A percentile compares a stretch with the other conserved stretches of the same genome.
phyloP scores from a whole-genome alignment of 306 rosid genomes.

The Acacia melanoxylon region DNA sequence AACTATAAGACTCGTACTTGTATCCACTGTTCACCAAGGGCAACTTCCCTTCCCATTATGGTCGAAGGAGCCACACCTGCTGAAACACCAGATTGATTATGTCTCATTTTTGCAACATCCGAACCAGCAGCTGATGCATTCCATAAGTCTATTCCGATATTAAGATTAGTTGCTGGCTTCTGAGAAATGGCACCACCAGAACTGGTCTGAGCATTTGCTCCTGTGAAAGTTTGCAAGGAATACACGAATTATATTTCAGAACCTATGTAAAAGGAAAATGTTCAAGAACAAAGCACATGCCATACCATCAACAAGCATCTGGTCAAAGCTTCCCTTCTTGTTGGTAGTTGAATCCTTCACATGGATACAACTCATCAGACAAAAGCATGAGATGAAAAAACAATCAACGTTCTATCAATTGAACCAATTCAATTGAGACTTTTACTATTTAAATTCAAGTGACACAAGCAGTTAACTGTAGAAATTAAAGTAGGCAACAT shows the following conservation, averaged over 20 bases:
- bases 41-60: slow-evolving; percentile 52
- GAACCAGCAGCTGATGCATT: slow-evolving; percentile 60
- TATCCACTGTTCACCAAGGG: slow-evolving; percentile 75
- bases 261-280: slow-evolving; percentile 8
- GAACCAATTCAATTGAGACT: slow-evolving; percentile 20
- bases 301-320: slow-evolving; percentile 95
- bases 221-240: slow-evolving; percentile 44
- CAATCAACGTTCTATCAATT: background rate
- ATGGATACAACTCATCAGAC: slow-evolving; percentile 24
- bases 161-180: slow-evolving; percentile 81
- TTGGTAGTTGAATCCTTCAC: slow-evolving; percentile 64
- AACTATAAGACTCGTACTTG: slow-evolving; percentile 51
- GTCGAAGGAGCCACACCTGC: slow-evolving; percentile 46
- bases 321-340: slow-evolving; percentile 90
- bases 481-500: background rate
- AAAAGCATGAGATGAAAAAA: background rate
- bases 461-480: background rate
- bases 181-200: slow-evolving; percentile 45
- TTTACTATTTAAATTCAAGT: background rate
- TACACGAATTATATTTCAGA: slow-evolving; percentile 16
- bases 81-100: slow-evolving; percentile 53
- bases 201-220: slow-evolving; percentile 80
- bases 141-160: slow-evolving; percentile 97
- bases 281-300: slow-evolving; percentile 8
- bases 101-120: slow-evolving; percentile 67